phyloP scores from a whole-genome alignment of 2,329 filamentous ascomycete genomes.

The Gyromitra esculenta region DNA sequence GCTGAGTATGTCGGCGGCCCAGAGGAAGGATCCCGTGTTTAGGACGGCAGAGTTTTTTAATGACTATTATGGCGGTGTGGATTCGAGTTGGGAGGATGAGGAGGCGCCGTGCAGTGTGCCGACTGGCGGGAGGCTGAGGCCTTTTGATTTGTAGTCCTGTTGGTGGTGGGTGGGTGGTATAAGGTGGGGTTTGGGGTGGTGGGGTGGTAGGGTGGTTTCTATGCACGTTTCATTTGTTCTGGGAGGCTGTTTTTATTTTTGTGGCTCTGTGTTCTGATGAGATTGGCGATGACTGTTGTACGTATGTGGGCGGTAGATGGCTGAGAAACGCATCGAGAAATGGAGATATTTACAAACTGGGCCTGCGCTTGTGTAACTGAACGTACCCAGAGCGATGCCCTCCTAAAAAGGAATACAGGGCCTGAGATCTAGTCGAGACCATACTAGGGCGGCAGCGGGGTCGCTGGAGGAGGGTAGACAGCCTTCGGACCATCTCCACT shows the following conservation, averaged over 20 bases:
- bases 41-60: conserved; percentile 49
- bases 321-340: too few species aligned
- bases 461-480: too few species aligned
- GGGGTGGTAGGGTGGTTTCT: not conserved
- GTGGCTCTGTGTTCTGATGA: not conserved
- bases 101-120: conserved; percentile 40
- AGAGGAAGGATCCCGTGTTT: conserved; percentile 40
- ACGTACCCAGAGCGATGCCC: too few species aligned
- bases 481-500: too few species aligned
- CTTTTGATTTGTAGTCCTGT: conserved; percentile 50
- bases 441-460: too few species aligned
- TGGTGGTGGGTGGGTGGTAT: not conserved
- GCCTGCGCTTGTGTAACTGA: too few species aligned
- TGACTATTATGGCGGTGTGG: conserved; percentile 53
- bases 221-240: conserved; percentile 4
- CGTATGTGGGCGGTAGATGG: too few species aligned
- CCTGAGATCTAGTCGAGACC: too few species aligned
- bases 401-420: too few species aligned
- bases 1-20: conserved; percentile 36
- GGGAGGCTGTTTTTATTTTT: conserved; percentile 9
- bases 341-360: too few species aligned
- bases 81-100: conserved; percentile 45
- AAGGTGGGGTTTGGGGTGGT: too few species aligned
- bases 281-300: not conserved
- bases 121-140: conserved; percentile 44